Evolutionary conservation across 2,329 filamentous ascomycete genomes (phyloP), one percentile per base, ranked within the genome.

Genomic region (Xenoacremonium recifei): DNA sequence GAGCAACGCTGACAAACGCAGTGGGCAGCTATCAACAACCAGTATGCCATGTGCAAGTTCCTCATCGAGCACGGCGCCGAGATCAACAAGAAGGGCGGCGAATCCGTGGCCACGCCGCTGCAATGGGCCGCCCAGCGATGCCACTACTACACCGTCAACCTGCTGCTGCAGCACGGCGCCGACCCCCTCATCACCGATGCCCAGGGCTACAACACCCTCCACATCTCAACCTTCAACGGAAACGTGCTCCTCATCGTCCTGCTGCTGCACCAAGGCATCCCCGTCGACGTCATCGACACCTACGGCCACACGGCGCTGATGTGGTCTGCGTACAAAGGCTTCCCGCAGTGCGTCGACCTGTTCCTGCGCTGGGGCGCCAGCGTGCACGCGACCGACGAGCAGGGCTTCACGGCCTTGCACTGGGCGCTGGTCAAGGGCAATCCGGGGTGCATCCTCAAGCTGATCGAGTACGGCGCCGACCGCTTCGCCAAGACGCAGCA

Each of bases 1-100:
- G 10, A 17, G n/a, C 4, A 37, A 21, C 5, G 36, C 55, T 58
- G 46, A 58, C 48, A 11, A 18, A 13, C 9, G 39, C 63, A 99
- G 89, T 99, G 93, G 93, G 93, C 93, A 35, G 89, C 95, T 27
- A 97, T 99, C 66, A 99, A 99, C 72, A 97, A 97, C 62, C 93
- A 96, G 65, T 95, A 92, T 71, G 88, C 89, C 53, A 90, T 97
- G 75, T 96, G 92, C 79, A 92, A 93, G 66, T 96, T 95, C 68
- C 82, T 99, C 33, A 80, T 99, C 62, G 87, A 80, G 37, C 69
- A 73, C 49, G 90, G 90, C 60, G 93, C 91, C 60, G 87, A 95
- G 62, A 86, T 97, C 59, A 97, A 99, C 69, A 85, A 84, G 49
- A 96, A 95, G 67, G 93, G 95, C 65, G 93, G 93, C 65, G 92